Conservation (phyloP, 2,329 filamentous ascomycete species). For the Fusarium sp. region DNA sequence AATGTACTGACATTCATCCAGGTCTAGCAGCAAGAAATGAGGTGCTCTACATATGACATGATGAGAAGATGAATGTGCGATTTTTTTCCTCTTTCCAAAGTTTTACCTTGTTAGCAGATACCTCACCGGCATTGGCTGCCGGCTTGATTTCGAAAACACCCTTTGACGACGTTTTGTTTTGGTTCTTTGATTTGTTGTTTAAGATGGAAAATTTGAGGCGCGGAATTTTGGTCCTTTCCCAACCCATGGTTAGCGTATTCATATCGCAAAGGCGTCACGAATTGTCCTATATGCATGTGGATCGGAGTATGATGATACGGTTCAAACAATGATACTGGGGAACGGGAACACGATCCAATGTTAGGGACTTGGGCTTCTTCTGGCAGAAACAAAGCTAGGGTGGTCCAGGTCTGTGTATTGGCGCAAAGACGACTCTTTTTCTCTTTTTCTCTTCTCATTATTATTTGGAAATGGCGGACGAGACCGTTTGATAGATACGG, state of each 20-base stretch:
- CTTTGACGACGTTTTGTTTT: conserved; percentile 27
- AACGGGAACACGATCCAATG: conserved; percentile 45
- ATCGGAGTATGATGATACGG: conserved; percentile 49
- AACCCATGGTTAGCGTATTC: conserved; percentile 43
- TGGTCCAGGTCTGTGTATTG: conserved; percentile 32
- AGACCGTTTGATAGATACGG: conserved; percentile 45
- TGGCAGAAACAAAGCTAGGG: conserved; percentile 13
- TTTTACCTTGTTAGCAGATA: conserved; percentile 46
- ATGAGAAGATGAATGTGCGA: conserved; percentile 42
- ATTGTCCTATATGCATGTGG: conserved; percentile 48
- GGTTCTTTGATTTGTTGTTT: conserved; percentile 21
- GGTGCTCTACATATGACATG: conserved; percentile 7
- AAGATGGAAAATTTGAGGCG: conserved; percentile 32
- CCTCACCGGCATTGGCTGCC: conserved; percentile 41
- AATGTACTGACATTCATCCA: conserved; percentile 21
- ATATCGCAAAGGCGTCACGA: conserved; percentile 44
- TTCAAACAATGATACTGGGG: conserved; percentile 39
- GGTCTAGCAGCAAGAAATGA: conserved; percentile 46
- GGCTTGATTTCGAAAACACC: conserved; percentile 38
- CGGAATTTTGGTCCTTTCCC: conserved; percentile 37
- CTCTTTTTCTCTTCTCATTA: conserved; percentile 22
- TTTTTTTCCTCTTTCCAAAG: conserved; percentile 30
- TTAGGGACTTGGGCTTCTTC: conserved; percentile 18
- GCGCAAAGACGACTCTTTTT: conserved; percentile 44
- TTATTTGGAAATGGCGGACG: conserved; percentile 38